Evolutionary conservation across 768 basidiomycete species (phyloP).

Genomic region (Leccinum rimulosum): DNA sequence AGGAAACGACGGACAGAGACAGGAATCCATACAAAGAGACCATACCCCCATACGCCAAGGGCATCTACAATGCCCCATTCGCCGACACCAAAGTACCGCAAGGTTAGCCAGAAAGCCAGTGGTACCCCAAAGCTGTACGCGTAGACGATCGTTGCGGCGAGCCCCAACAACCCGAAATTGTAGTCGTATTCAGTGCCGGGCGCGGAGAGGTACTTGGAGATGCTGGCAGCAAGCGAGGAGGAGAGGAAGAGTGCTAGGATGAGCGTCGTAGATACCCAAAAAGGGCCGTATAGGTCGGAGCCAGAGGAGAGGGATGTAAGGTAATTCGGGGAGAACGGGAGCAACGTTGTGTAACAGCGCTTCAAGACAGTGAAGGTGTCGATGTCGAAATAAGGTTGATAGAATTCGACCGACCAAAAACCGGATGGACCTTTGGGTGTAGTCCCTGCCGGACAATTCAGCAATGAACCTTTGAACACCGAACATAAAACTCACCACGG

Average conservation of each 20-base stretch:
- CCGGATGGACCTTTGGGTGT: slow-evolving; percentile 46
- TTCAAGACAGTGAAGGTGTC: slow-evolving; percentile 76
- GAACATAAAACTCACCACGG: slow-evolving; percentile 39
- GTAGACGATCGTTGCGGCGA: slow-evolving; percentile 84
- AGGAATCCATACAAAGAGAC: slow-evolving; percentile 85
- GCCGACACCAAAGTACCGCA: slow-evolving; percentile 83
- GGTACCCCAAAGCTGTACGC: slow-evolving; percentile 84
- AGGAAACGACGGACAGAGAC: slow-evolving; percentile 57
- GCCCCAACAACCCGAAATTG: slow-evolving; percentile 81
- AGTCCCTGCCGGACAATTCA: slow-evolving; percentile 18
- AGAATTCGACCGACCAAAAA: slow-evolving; percentile 84
- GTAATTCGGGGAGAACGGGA: slow-evolving; percentile 68
- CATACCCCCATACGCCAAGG: slow-evolving; percentile 77
- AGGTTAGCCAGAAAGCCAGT: slow-evolving; percentile 75
- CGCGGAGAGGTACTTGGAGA: slow-evolving; percentile 79
- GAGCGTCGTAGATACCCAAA: slow-evolving; percentile 97
- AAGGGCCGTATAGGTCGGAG: slow-evolving; percentile 81
- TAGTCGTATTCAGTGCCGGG: slow-evolving; percentile 62
- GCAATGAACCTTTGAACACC: background rate
- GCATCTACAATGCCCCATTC: slow-evolving; percentile 90
- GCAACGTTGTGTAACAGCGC: slow-evolving; percentile 74
- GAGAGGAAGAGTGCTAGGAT: slow-evolving; percentile 92
- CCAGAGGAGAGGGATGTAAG: slow-evolving; percentile 55
- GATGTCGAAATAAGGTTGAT: slow-evolving; percentile 86
- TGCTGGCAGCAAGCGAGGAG: slow-evolving; percentile 86